Conservation (phyloP, 495 filamentous ascomycete genomes). For the Aspergillus cavernicola region DNA sequence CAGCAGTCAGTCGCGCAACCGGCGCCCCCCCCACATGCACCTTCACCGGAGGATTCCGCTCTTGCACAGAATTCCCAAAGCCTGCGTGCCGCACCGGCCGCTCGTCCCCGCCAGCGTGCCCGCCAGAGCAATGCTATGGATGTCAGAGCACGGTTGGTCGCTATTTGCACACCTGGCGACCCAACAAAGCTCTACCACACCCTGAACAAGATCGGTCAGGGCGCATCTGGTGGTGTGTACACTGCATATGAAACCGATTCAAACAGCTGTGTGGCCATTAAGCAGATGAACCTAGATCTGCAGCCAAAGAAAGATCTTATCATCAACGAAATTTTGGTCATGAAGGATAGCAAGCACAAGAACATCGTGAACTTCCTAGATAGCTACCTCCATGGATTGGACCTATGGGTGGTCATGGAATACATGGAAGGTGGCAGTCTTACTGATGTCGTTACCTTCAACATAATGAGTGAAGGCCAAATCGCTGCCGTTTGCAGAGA, state of each 20-base stretch:
- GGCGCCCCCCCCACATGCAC: slow-evolving; percentile 18
- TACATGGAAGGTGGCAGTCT: slow-evolving; percentile 98
- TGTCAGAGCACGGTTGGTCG: slow-evolving; percentile 74
- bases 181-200: slow-evolving; percentile 82
- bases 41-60: slow-evolving; percentile 24
- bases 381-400: slow-evolving; percentile 81
- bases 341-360: slow-evolving; percentile 97
- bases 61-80: slow-evolving; percentile 51
- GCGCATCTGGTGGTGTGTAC: slow-evolving; percentile 92
- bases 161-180: slow-evolving; percentile 86
- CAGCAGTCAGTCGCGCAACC: slow-evolving; percentile 26
- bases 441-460: slow-evolving; percentile 97
- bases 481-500: slow-evolving; percentile 95
- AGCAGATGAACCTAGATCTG: slow-evolving; percentile 98
- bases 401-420: slow-evolving; percentile 99
- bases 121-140: slow-evolving; percentile 75
- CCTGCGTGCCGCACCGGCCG: slow-evolving; percentile 52
- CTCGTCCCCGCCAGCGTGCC: slow-evolving; percentile 71
- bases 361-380: slow-evolving; percentile 99
- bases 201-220: slow-evolving; percentile 94
- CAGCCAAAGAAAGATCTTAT: slow-evolving; percentile 99
- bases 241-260: slow-evolving; percentile 82
- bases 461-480: slow-evolving; percentile 96
- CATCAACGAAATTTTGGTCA: slow-evolving; percentile 97
- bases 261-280: slow-evolving; percentile 91